A percentile compares a stretch with the other conserved stretches of the same genome.
These are phyloP conservation scores for Acacia acuminata DNA, from an alignment of 306 rosid species.

Conservation along the genomic window DNA sequence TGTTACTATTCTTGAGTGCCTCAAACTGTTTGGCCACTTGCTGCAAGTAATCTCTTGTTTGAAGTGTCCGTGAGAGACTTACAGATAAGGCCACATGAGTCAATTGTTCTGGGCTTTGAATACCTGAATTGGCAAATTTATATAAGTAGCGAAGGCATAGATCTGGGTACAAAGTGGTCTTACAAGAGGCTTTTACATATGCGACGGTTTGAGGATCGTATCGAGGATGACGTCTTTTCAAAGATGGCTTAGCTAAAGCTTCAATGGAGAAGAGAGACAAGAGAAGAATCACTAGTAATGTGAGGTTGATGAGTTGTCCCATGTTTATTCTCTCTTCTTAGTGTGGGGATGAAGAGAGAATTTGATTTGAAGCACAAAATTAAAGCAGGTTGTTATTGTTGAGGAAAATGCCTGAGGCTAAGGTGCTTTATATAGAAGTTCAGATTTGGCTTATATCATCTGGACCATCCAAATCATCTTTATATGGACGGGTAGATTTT, in stretches of 20 bases:
- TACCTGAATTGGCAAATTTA: constrained; percentile 25
- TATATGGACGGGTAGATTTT: background rate
- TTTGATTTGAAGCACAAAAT: background rate
- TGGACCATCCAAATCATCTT: background rate
- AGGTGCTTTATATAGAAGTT: constrained; percentile 28
- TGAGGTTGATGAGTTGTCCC: constrained; percentile 29
- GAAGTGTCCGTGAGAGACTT: constrained; percentile 42
- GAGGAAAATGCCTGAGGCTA: constrained; percentile 4
- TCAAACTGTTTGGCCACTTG: constrained; percentile 33
- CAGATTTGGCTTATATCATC: background rate
- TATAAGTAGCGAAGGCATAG: constrained; percentile 43
- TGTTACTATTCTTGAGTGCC: constrained; percentile 10
- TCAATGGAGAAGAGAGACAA: background rate
- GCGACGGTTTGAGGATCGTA: constrained; percentile 5
- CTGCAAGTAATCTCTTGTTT: constrained; percentile 36
- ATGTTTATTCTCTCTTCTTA: background rate
- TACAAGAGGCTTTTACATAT: constrained; percentile 41
- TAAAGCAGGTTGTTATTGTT: background rate
- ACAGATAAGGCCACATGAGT: constrained; percentile 39
- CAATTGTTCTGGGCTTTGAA: constrained; percentile 34
- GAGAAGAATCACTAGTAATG: background rate
- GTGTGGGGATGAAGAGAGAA: background rate
- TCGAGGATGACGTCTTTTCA: background rate
- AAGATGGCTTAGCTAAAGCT: background rate
- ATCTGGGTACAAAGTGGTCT: constrained; percentile 32